phyloP scores from a whole-genome alignment of 495 filamentous ascomycete species.

The Sporormia fimetaria region DNA sequence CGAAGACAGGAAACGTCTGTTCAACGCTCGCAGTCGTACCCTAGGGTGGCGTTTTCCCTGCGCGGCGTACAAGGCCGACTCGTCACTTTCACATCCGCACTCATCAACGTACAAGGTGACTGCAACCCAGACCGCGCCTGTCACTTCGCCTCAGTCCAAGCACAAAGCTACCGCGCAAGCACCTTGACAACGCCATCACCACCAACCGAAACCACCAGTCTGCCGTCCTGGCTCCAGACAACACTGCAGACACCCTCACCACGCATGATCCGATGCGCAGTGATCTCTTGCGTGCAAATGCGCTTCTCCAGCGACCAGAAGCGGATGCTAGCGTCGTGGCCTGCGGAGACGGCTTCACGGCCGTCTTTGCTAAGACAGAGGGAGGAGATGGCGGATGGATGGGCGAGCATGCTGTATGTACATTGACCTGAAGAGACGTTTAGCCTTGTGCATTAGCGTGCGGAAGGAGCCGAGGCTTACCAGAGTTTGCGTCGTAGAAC shows the following conservation, averaged over 20 bases:
- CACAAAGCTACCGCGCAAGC: too few relatives aligned
- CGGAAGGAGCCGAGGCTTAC: conserved; percentile 44
- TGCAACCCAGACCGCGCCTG: neutral
- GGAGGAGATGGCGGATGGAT: conserved; percentile 81
- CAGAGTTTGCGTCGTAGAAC: conserved; percentile 97
- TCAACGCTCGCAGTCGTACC: too few relatives aligned
- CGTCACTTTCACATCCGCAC: too few relatives aligned
- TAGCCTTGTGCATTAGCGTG: neutral
- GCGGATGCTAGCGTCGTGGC: conserved; percentile 84
- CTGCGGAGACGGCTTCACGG: conserved; percentile 85
- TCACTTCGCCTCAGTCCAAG: too few relatives aligned
- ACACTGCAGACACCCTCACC: conserved; percentile 90
- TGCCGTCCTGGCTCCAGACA: conserved; percentile 86
- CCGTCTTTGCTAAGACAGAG: conserved; percentile 86
- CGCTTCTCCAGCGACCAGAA: conserved; percentile 98
- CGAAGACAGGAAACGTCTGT: too few relatives aligned
- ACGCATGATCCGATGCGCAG: conserved; percentile 78
- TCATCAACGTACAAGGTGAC: neutral
- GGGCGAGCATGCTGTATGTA: conserved; percentile 96
- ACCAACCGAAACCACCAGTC: conserved; percentile 87
- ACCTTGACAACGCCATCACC: conserved; percentile 98
- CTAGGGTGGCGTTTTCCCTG: too few relatives aligned
- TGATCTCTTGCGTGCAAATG: conserved; percentile 86
- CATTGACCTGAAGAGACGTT: conserved; percentile 64
- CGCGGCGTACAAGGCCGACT: too few relatives aligned